Conservation (phyloP, 495 filamentous ascomycete species). For the Recurvomyces mirabilis region DNA sequence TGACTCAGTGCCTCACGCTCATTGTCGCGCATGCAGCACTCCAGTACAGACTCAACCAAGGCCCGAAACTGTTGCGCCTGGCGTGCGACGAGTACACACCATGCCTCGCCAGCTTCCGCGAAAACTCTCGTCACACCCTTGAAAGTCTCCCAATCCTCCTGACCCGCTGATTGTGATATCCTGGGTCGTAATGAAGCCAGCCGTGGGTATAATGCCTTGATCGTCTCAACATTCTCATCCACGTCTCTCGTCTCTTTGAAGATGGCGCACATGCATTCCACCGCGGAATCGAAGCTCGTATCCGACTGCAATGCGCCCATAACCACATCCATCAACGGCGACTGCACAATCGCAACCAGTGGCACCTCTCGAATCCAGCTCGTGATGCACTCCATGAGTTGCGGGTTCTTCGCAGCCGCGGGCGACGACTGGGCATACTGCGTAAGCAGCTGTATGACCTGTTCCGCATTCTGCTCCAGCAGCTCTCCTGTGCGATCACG, state of each 20-base stretch:
- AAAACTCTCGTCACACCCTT: slow-evolving; percentile 83
- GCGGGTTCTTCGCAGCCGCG: slow-evolving; percentile 80
- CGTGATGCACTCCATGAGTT: slow-evolving; percentile 84
- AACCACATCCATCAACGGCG: slow-evolving; percentile 70
- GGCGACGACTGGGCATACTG: slow-evolving; percentile 85
- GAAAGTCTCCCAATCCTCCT: slow-evolving; percentile 77
- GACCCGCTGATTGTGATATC: slow-evolving; percentile 60
- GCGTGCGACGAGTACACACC: slow-evolving; percentile 81
- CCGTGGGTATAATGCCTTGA: slow-evolving; percentile 74
- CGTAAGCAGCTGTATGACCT: slow-evolving; percentile 73
- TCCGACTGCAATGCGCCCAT: slow-evolving; percentile 65
- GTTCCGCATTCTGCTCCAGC: slow-evolving; percentile 74
- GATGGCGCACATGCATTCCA: slow-evolving; percentile 84
- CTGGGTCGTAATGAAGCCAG: slow-evolving; percentile 68
- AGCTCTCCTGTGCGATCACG: slow-evolving; percentile 68
- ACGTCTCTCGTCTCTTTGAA: slow-evolving; percentile 89
- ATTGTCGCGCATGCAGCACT: slow-evolving; percentile 76
- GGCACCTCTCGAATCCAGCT: slow-evolving; percentile 94
- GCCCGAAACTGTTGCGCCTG: slow-evolving; percentile 67
- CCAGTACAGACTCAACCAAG: slow-evolving; percentile 81
- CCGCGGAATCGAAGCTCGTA: slow-evolving; percentile 72
- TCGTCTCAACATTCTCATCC: slow-evolving; percentile 69
- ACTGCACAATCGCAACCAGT: slow-evolving; percentile 68
- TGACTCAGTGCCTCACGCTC: slow-evolving; percentile 80
- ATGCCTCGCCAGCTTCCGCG: slow-evolving; percentile 85